These are phyloP conservation scores for Rhizopus stolonifer DNA, from an alignment of 371 early-diverging fungal species.

Conservation along the genomic window DNA sequence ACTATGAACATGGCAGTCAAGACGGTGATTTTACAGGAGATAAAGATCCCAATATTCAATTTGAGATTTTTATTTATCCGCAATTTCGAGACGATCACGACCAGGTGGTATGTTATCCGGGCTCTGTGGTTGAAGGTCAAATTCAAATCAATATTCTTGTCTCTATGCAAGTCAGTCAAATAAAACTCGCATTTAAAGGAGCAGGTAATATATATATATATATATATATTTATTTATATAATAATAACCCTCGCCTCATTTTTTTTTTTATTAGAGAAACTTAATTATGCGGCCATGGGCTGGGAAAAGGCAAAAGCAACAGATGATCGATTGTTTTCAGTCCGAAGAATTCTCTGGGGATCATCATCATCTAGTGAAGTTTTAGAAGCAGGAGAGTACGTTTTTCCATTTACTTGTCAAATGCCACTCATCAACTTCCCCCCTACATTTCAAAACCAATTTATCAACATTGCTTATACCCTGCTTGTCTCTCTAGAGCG, in stretches of 20 bases:
- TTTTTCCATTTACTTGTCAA: conserved; percentile 29
- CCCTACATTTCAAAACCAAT: conserved; percentile 29
- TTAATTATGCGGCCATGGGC: conserved; percentile 34
- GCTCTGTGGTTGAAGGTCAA: conserved; percentile 33
- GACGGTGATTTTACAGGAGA: conserved; percentile 10
- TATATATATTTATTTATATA: neutral
- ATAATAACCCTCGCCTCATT: no score
- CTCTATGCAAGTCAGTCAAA: conserved; percentile 19
- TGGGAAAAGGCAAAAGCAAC: conserved; percentile 26
- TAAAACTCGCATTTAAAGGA: conserved; percentile 35
- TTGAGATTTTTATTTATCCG: conserved; percentile 21
- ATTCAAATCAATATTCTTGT: conserved; percentile 21
- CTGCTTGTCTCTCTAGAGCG: conserved; percentile 24
- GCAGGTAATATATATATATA: conserved; percentile 5
- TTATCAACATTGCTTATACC: conserved; percentile 22
- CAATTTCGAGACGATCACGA: conserved; percentile 26
- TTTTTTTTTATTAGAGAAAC: conserved; percentile 27
- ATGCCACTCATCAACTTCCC: conserved; percentile 37
- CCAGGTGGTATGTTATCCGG: conserved; percentile 27
- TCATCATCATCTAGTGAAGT: conserved; percentile 10
- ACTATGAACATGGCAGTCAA: no score
- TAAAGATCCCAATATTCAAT: conserved; percentile 13
- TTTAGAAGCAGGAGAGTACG: conserved; percentile 27
- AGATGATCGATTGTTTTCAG: conserved; percentile 34
- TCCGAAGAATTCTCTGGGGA: conserved; percentile 30